Base-by-base conservation (phyloP, 2,329 filamentous ascomycete species). In the Aureobasidium sp. region DNA sequence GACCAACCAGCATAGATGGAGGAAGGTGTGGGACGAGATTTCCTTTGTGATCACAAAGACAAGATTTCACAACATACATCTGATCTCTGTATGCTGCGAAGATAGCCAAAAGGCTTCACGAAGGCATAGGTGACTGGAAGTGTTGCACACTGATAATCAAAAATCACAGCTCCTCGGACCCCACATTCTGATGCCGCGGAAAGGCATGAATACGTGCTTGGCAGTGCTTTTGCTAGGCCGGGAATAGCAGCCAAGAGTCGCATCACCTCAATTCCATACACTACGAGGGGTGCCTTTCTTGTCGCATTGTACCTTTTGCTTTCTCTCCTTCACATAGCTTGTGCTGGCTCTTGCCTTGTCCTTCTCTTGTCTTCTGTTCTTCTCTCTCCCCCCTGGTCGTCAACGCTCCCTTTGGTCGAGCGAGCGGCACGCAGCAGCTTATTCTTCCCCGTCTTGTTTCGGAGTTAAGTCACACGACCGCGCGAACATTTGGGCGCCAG, bases 381-480 rank as follows among this genome's bases (percentile, higher is more conserved):
- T 17, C n/a, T 31, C 10, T 23, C 15, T 1, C 7, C 27, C 43
- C 3, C 23, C 15, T 21, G 37, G n/a, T 19, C 25, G 17, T 37
- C 23, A 27, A 13, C 25, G 25, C 25, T 57, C 40, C 21, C 35
- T 31, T 40, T 33, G 37, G 25, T 33, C 13, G 17, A 43, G 51
- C 49, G 35, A 40, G 49, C 49, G 21, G 23, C 27, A 6, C 31
- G n/a, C 29, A 3, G 25, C 45, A 53, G 15, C 13, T 19, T 40
- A 27, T n/a, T 40, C 49, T 27, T 29, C 49, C 23, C 49, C 49
- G 1, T 50, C 49, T 33, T 38, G 31, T 53, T 21, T 21, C 53
- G 53, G 53, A 57, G 19, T 35, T 57, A 57, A 57, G 53, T 23
- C 29, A 45, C 40, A 37, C 53, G 53, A 57, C 40, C 40, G 38